Evolutionary conservation across 108 stramenopile genomes (phyloP), one percentile per base, ranked within the genome.

Genomic region (Schizochytrium sp.): DNA sequence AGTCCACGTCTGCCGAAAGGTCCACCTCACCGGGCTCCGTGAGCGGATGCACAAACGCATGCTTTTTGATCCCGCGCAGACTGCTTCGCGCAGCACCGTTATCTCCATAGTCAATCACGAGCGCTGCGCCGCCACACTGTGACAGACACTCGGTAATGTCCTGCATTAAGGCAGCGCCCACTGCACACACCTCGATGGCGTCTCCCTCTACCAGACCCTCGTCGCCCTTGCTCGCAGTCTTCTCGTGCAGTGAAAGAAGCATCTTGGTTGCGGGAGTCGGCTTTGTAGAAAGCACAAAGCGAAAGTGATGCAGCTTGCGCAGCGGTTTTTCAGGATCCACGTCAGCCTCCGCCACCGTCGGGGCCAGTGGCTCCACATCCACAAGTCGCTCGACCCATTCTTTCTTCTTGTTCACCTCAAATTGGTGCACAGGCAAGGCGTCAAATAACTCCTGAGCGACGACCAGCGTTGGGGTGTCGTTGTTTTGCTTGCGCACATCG

Each of bases 1-100:
- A 99, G 87, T 99, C 97, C n/a, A 98, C 99, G 93, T 99, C 99
- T 29, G 97, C 98, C 5, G 97, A 98, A 34, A 99, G 92, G 90
- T 99, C 98, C 8, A 97, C 96, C 89, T 92, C 91, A 23, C 98
- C 98, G 41, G 98, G 98, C 87, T 90, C 90, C 57, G 94, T 93
- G 21, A 97, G 91, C 28, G 95, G 90, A n/a, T 93, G 89, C 12
- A 97, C 96, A 93, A 97, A 97, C 57, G 93, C 87, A 88, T 98
- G 98, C 25, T 90, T 92, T 57, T 92, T 93, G 91, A 99, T 98
- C 60, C 95, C 97, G 41, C 99, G 95, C 71, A 98, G 51, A 5
- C 96, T 95, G 87, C 97, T 97, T 21, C 91, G 95, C 3, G 88
- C 89, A 4, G 96, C 94, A 41, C 95, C 95, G 48, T 97, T 95